Conservation (phyloP, 179 eudicot species). For the Nepenthes alata region DNA sequence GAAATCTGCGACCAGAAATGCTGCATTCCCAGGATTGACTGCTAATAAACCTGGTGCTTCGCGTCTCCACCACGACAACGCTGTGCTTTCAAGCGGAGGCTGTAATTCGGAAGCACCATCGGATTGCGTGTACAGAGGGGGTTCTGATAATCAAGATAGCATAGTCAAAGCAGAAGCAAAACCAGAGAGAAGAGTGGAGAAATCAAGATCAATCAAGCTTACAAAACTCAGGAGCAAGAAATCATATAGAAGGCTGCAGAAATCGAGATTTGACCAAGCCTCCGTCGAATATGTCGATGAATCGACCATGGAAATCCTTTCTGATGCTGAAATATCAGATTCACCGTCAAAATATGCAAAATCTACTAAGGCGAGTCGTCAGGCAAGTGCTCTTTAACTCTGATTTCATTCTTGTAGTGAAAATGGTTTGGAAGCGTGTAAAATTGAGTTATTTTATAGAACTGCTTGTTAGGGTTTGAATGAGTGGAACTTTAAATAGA, state of each 20-base stretch:
- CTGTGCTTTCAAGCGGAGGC: constrained; percentile 15
- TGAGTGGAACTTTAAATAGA: no score
- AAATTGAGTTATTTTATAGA: no score
- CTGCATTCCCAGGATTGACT: constrained; percentile 17
- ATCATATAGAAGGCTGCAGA: constrained; percentile 22
- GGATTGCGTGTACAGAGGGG: constrained; percentile 3
- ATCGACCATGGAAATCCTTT: constrained; percentile 9
- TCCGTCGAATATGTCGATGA: constrained; percentile 10
- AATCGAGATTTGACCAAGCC: constrained; percentile 26
- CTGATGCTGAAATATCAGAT: constrained; percentile 12
- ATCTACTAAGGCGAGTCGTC: constrained; percentile 25
- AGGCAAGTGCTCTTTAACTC: constrained; percentile 8
- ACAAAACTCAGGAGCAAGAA: constrained; percentile 23
- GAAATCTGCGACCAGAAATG: constrained; percentile 9
- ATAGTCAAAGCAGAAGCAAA: constrained; percentile 12
- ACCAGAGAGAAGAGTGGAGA: constrained; percentile 20
- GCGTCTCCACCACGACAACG: constrained; percentile 6
- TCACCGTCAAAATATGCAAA: constrained; percentile 38
- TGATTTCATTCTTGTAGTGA: no score
- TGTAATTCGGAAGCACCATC: constrained; percentile 25
- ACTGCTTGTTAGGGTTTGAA: no score
- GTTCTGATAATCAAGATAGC: constrained; percentile 8
- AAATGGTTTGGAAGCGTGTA: no score
- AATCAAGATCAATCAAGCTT: constrained; percentile 35
- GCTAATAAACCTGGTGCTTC: constrained; percentile 1